These are phyloP conservation scores for Phytopythium aichiense DNA, from an alignment of 352 stramenopile species.

Conservation along the genomic window DNA sequence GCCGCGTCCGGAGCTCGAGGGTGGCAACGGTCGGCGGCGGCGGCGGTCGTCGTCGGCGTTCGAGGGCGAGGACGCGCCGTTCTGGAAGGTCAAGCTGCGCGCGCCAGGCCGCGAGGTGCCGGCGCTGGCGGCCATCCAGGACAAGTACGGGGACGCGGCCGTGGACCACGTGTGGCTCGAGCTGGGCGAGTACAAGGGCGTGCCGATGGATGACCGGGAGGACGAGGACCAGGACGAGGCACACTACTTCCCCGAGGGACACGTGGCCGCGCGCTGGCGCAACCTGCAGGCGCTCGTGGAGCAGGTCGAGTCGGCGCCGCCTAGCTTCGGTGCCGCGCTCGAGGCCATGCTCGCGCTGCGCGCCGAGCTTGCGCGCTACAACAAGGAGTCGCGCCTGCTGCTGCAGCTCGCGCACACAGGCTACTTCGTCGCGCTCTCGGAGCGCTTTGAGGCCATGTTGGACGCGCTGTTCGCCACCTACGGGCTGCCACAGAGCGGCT, in stretches of 20 bases:
- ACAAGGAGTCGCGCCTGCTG: conserved; percentile 24
- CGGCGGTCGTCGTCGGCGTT: neutral
- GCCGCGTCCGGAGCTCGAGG: neutral
- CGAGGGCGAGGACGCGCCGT: conserved; percentile 8
- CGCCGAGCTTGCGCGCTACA: conserved; percentile 15
- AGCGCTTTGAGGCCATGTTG: conserved; percentile 13
- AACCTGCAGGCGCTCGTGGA: conserved; percentile 10
- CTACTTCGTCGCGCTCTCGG: conserved; percentile 19
- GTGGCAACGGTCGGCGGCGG: neutral
- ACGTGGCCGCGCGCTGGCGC: conserved; percentile 5
- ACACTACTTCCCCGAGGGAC: conserved; percentile 8
- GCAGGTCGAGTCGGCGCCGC: conserved; percentile 7
- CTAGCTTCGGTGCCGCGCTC: conserved; percentile 6
- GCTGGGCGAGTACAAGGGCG: conserved; percentile 10
- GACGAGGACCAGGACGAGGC: conserved; percentile 8
- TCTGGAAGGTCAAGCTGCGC: conserved; percentile 10
- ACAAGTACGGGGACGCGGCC: conserved; percentile 8
- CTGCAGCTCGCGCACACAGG: conserved; percentile 30
- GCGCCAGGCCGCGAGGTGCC: neutral
- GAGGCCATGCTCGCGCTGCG: conserved; percentile 5
- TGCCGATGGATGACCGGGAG: conserved; percentile 4
- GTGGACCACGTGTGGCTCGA: conserved; percentile 9
- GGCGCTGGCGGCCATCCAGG: conserved; percentile 7
- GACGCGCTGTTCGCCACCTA: conserved; percentile 10
- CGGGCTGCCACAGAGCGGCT: conserved; percentile 6